Evolutionary conservation across 2,329 filamentous ascomycete genomes (phyloP), one percentile per base, ranked within the genome.

Genomic region (Talaromyces rugulosus): DNA sequence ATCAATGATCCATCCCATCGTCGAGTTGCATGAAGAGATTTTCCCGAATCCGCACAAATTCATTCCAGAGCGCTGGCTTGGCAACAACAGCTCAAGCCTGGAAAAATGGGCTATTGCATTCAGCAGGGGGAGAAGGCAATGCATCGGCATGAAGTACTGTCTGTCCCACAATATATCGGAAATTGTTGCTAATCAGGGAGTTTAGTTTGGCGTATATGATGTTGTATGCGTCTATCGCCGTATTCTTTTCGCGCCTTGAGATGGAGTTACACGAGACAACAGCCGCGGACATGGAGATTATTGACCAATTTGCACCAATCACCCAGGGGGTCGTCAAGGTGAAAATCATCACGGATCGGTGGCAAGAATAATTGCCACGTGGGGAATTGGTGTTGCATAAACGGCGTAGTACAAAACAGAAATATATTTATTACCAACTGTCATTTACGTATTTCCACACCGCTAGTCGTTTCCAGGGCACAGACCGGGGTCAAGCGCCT

Each of bases 131-230:
- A 75, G 72, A 2, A 69, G 80, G 30, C 76, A 77, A 67, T 83
- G 81, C 62, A 70, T 79, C 16, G 81, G 81, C 16, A 78, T 78
- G 51, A 78, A 81, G 70, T 72, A 66, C 14, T 65, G 16, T n/a
- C 33, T n/a, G 3, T 47, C 42, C 16, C 42, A 11, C 16, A 47
- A 47, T 47, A 5, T 16, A 47, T 47, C 42, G 4, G n/a, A 16
- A 11, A 47, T 4, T 47, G 23, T 14, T n/a, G 42, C 42, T 47
- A 47, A 47, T 47, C 6, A 47, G n/a, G 42, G n/a, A 9, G 3
- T 54, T 34, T 54, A 54, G 51, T 34, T 68, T 75, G 4, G 74
- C 73, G 0, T 67, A 69, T 14, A 69, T 72, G 5, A 72, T 74
- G 60, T 67, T 75, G 9, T 70, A 72, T 57, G 47, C 75, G 30